A percentile compares a stretch with the other conserved stretches of the same genome.
Conservation (phyloP, 331 rosid genomes). For the Telfairia occidentalis region DNA sequence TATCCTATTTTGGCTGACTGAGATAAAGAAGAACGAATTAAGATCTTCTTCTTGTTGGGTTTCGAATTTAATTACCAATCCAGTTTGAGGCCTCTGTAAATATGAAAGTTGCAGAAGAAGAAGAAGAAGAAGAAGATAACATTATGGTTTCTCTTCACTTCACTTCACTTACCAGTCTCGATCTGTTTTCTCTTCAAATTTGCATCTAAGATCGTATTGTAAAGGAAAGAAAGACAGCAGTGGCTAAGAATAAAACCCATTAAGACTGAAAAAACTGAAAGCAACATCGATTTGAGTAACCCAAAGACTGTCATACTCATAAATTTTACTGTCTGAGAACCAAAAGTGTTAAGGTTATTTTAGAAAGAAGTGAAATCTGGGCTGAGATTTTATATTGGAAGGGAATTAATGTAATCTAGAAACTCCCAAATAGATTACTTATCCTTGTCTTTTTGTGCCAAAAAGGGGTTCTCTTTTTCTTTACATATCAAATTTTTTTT, state of each 20-base stretch:
- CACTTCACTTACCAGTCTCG: not conserved
- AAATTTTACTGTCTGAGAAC: not conserved
- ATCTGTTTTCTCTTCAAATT: not conserved
- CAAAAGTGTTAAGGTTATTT: slow-evolving; percentile 2
- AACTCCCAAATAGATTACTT: not conserved
- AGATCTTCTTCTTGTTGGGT: not conserved
- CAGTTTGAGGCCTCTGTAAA: not conserved
- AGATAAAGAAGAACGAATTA: not conserved
- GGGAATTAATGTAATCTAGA: not conserved
- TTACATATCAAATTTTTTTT: slow-evolving; percentile 6
- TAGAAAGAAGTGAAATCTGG: not conserved
- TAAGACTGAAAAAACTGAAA: not conserved
- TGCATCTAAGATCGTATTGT: not conserved
- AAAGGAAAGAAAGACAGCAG: not conserved
- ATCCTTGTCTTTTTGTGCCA: slow-evolving; percentile 32
- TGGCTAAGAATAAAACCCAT: not conserved
- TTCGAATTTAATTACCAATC: not conserved
- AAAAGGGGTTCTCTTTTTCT: slow-evolving; percentile 13
- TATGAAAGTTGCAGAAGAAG: not conserved
- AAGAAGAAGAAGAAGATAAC: not conserved
- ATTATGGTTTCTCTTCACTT: not conserved
- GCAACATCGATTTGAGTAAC: not conserved
- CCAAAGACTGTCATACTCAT: not conserved
- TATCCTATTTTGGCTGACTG: slow-evolving; percentile 2
- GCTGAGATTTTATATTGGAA: not conserved